Percentiles rank a stretch among this genome's conserved stretches.
These are phyloP conservation scores for Plantago major DNA, from an alignment of 257 asterid species.

Conservation along the genomic window DNA sequence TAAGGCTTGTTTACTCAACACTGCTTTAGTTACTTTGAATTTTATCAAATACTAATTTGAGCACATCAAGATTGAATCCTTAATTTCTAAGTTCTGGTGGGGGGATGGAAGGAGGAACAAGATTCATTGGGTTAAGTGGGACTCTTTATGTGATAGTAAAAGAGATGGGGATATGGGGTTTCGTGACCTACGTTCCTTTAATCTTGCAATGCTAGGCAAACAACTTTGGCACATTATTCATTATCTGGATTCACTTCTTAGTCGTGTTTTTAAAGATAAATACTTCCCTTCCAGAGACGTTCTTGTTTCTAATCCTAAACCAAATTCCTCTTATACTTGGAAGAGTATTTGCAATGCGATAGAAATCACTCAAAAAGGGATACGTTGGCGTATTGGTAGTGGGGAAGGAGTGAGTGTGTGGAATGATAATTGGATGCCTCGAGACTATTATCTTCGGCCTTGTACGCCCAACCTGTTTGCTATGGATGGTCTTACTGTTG, in stretches of 20 bases:
- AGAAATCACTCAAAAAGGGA: no score
- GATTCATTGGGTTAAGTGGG: background rate
- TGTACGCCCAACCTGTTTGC: background rate
- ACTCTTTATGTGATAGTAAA: background rate
- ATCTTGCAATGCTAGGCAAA: background rate
- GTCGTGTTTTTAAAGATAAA: background rate
- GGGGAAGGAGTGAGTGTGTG: no score
- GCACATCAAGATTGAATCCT: background rate
- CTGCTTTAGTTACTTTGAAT: no score
- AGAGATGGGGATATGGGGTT: background rate
- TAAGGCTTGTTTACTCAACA: no score
- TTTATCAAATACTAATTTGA: no score
- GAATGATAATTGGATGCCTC: no score
- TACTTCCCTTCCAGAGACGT: background rate
- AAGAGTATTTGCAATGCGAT: no score
- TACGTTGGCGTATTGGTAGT: no score
- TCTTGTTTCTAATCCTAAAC: background rate
- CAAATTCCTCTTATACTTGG: background rate
- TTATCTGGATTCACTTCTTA: background rate
- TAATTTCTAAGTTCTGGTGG: no score
- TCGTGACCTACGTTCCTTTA: background rate
- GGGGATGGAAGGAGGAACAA: no score
- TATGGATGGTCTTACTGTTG: background rate
- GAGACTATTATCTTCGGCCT: background rate
- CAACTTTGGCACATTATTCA: background rate